Evolutionary conservation across 371 early-diverging fungal genomes (phyloP).

Genomic region (Capillidium rhysosporum): DNA sequence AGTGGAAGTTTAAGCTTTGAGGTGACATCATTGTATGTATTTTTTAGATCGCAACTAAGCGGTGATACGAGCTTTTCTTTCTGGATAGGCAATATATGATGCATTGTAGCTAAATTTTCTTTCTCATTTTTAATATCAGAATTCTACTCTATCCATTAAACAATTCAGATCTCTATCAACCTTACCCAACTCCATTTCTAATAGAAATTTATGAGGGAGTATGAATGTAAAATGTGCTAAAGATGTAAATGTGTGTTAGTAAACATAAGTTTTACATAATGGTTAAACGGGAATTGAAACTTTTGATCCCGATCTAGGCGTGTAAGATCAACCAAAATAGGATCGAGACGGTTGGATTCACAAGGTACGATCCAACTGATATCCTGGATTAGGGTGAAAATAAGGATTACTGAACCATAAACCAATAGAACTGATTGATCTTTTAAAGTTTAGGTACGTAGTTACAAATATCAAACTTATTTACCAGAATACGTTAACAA

Average conservation of each 20-base stretch:
- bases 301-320: background rate
- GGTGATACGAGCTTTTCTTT: no score
- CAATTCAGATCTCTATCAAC: background rate
- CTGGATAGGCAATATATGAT: background rate
- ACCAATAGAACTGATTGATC: background rate
- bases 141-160: background rate
- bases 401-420: background rate
- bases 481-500: background rate
- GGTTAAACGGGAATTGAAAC: background rate
- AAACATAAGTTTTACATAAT: background rate
- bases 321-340: background rate
- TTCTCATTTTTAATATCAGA: background rate
- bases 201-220: background rate
- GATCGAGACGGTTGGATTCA: constrained; percentile 1
- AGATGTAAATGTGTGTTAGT: background rate
- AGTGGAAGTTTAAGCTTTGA: background rate
- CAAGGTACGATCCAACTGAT: background rate
- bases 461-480: background rate
- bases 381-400: background rate
- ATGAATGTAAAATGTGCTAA: background rate
- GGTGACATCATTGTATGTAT: background rate
- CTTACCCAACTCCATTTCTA: background rate
- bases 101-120: background rate
- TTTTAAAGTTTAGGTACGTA: background rate
- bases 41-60: background rate